Conservation (phyloP, 2,329 filamentous ascomycete species). For the Curvularia hawaiiensis region DNA sequence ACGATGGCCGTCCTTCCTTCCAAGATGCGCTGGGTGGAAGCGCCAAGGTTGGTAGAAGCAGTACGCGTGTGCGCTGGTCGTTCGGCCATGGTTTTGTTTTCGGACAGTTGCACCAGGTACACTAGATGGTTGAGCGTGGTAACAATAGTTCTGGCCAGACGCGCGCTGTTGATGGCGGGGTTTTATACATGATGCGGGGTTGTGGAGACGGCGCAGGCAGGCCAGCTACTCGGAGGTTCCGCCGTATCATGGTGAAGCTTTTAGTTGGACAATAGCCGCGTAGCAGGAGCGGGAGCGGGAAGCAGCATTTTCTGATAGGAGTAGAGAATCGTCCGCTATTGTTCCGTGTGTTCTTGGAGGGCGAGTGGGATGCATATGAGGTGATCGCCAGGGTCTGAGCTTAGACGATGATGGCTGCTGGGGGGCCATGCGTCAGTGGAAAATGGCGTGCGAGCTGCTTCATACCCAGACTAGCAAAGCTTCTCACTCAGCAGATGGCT, state of each 20-base stretch:
- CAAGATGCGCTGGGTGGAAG: constrained; percentile 45
- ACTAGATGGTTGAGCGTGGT: background rate
- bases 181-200: constrained; percentile 24
- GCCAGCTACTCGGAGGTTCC: constrained; percentile 23
- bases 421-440: background rate
- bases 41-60: constrained; percentile 48
- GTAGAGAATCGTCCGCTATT: background rate
- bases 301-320: background rate
- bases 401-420: constrained; percentile 7
- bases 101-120: constrained; percentile 2
- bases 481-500: background rate
- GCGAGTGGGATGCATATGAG: background rate
- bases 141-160: background rate
- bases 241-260: constrained; percentile 14
- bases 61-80: constrained; percentile 44
- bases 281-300: background rate
- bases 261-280: constrained; percentile 11
- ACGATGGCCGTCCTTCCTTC: constrained; percentile 80
- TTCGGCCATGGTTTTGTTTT: constrained; percentile 41
- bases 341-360: background rate
- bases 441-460: constrained; percentile 8
- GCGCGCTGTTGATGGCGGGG: constrained; percentile 26
- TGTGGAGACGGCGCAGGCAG: constrained; percentile 22
- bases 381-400: constrained; percentile 16
- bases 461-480: constrained; percentile 1